Percentiles rank a stretch among this genome's conserved stretches.
These are phyloP conservation scores for Pyrrhoderma noxium DNA, from an alignment of 1,284 basidiomycete species.

Conservation along the genomic window DNA sequence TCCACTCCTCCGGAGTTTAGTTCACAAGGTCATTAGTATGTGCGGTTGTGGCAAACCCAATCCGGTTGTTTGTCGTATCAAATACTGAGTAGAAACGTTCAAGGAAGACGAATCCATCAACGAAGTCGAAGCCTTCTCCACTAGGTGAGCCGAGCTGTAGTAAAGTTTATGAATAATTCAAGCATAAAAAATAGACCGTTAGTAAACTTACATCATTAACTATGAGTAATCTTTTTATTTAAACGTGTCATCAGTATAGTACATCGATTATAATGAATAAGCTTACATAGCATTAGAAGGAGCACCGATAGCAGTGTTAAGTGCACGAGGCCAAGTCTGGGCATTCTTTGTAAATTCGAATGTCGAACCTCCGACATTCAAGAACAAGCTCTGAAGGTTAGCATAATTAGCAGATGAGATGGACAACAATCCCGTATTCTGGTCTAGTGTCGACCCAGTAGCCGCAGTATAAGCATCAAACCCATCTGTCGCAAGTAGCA, in stretches of 20 bases:
- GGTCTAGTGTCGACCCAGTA: slow-evolving; percentile 33
- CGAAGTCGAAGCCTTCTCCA: slow-evolving; percentile 18
- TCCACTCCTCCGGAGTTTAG: slow-evolving; percentile 4
- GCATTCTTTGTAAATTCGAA: slow-evolving; percentile 21
- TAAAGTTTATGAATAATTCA: background rate
- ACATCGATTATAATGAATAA: slow-evolving; percentile 38
- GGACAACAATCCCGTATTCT: slow-evolving; percentile 34
- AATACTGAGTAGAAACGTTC: slow-evolving; percentile 28
- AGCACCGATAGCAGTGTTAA: slow-evolving; percentile 40
- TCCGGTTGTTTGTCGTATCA: slow-evolving; percentile 29
- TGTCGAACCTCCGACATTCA: slow-evolving; percentile 19
- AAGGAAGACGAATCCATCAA: slow-evolving; percentile 27
- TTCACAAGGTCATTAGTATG: slow-evolving; percentile 50
- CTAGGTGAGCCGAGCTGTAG: slow-evolving; percentile 19
- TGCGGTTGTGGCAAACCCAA: slow-evolving; percentile 49
- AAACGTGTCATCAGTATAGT: background rate
- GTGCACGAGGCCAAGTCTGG: slow-evolving; percentile 40
- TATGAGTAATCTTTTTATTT: slow-evolving; percentile 6
- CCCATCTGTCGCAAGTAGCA: slow-evolving; percentile 33
- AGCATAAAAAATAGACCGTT: too few relatives aligned
- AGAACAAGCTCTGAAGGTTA: slow-evolving; percentile 18
- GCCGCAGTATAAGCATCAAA: slow-evolving; percentile 28
- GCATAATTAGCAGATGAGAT: slow-evolving; percentile 25
- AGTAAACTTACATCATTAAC: too few relatives aligned
- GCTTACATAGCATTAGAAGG: slow-evolving; percentile 26